These are phyloP conservation scores for Aspergillus taichungensis DNA, from an alignment of 495 filamentous ascomycete species.

Conservation along the genomic window DNA sequence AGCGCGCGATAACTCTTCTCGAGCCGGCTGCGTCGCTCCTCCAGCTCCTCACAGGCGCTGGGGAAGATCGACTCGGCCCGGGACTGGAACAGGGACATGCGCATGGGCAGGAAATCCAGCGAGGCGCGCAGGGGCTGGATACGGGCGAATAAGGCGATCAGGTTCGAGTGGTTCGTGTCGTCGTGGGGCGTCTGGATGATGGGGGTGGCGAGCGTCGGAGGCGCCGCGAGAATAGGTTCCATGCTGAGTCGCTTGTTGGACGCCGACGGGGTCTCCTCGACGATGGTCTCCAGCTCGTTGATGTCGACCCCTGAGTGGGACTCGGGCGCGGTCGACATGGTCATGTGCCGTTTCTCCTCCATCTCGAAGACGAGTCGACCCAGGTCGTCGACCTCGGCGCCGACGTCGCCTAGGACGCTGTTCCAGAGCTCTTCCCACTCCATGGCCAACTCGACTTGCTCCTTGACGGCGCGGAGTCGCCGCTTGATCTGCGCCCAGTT, in stretches of 20 bases:
- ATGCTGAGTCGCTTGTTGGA: constrained; percentile 59
- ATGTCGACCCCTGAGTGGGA: constrained; percentile 64
- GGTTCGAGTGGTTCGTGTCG: constrained; percentile 62
- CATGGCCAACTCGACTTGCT: constrained; percentile 91
- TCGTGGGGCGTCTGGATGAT: constrained; percentile 56
- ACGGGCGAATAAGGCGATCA: constrained; percentile 82
- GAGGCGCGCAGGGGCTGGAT: constrained; percentile 93
- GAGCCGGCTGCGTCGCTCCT: constrained; percentile 56
- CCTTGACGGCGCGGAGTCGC: constrained; percentile 68
- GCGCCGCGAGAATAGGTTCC: constrained; percentile 45
- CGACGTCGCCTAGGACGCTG: constrained; percentile 86
- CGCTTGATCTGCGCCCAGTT: constrained; percentile 75
- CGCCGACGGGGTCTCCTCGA: constrained; percentile 69
- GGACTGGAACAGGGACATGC: constrained; percentile 71
- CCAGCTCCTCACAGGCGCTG: constrained; percentile 81
- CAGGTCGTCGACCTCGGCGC: constrained; percentile 78
- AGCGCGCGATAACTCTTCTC: constrained; percentile 76
- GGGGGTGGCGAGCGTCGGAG: constrained; percentile 48
- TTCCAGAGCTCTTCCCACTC: constrained; percentile 98
- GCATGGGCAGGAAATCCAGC: constrained; percentile 94
- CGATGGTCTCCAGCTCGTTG: constrained; percentile 84
- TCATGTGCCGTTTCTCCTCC: constrained; percentile 84
- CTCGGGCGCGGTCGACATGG: constrained; percentile 49
- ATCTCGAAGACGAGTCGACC: constrained; percentile 84
- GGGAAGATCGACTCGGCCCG: constrained; percentile 72